Percentiles rank a stretch among this genome's conserved stretches.
Conservation (phyloP, 2,329 filamentous ascomycete genomes). For the Pseudogymnoascus sp. region DNA sequence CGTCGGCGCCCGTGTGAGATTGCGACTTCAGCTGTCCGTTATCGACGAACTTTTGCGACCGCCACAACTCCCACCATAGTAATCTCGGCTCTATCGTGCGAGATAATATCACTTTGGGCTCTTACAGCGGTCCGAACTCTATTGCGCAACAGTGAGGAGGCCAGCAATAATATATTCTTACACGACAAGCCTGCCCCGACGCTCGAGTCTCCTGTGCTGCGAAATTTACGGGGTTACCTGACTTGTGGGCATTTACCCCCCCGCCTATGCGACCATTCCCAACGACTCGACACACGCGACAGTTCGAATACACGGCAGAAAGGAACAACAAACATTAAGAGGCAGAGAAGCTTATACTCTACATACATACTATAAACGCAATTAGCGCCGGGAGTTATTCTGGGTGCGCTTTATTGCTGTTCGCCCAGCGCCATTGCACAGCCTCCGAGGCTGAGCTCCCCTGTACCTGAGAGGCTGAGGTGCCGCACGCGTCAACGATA, state of each 20-base stretch:
- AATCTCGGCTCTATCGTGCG: background rate
- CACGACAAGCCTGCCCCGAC: background rate
- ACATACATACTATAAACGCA: background rate
- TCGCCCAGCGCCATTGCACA: background rate
- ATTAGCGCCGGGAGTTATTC: constrained; percentile 1
- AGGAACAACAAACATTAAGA: background rate
- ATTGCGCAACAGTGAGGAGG: background rate
- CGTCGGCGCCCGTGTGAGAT: background rate
- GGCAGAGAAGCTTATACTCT: background rate
- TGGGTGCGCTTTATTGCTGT: background rate
- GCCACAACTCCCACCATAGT: background rate
- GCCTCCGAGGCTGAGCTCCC: background rate
- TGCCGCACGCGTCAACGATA: background rate
- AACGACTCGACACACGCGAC: background rate
- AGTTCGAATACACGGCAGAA: background rate
- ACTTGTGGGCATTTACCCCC: background rate
- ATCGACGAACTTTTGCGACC: background rate
- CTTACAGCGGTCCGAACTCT: background rate
- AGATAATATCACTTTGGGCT: background rate
- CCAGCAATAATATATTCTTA: background rate
- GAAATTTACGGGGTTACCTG: background rate
- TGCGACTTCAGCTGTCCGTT: constrained; percentile 1
- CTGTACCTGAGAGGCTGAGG: constrained; percentile 1
- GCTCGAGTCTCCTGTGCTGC: background rate
- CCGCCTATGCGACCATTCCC: background rate